These are phyloP conservation scores for Globomyces pollinis-pini DNA, from an alignment of 192 early-diverging fungal species.

Conservation along the genomic window DNA sequence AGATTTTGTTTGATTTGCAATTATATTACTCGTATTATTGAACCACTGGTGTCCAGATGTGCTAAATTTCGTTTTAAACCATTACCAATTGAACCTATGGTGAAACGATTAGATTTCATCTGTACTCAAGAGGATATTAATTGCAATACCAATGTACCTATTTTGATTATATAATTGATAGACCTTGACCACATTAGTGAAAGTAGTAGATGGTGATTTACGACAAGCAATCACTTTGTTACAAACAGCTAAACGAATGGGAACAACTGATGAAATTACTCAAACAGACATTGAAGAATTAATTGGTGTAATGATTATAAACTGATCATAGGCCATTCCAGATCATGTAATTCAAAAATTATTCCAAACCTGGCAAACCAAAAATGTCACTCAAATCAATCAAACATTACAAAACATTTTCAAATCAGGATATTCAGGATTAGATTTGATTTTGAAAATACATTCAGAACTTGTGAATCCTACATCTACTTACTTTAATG, in stretches of 20 bases:
- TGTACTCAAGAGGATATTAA: constrained; percentile 58
- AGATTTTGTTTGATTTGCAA: constrained; percentile 95
- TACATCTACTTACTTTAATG: no score
- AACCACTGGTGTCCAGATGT: constrained; percentile 87
- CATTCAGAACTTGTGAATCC: constrained; percentile 56
- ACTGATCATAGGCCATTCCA: constrained; percentile 50
- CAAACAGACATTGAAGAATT: constrained; percentile 62
- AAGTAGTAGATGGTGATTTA: constrained; percentile 80
- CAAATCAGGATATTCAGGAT: constrained; percentile 65
- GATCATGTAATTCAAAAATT: constrained; percentile 52
- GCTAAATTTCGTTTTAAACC: constrained; percentile 93
- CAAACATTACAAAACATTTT: constrained; percentile 50
- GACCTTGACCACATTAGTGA: constrained; percentile 59
- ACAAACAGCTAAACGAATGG: constrained; percentile 69
- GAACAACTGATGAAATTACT: constrained; percentile 39
- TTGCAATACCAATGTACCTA: constrained; percentile 39
- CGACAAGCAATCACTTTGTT: constrained; percentile 86
- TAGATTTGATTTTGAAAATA: constrained; percentile 68
- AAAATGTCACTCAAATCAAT: constrained; percentile 40
- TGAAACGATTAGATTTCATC: constrained; percentile 59
- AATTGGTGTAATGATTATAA: constrained; percentile 64
- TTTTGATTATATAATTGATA: constrained; percentile 18
- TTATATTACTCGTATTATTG: constrained; percentile 65
- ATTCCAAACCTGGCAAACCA: constrained; percentile 42
- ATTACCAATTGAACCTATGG: constrained; percentile 53